These are phyloP conservation scores for Aspergillus heteromorphus DNA, from an alignment of 495 filamentous ascomycete genomes.

Conservation along the genomic window DNA sequence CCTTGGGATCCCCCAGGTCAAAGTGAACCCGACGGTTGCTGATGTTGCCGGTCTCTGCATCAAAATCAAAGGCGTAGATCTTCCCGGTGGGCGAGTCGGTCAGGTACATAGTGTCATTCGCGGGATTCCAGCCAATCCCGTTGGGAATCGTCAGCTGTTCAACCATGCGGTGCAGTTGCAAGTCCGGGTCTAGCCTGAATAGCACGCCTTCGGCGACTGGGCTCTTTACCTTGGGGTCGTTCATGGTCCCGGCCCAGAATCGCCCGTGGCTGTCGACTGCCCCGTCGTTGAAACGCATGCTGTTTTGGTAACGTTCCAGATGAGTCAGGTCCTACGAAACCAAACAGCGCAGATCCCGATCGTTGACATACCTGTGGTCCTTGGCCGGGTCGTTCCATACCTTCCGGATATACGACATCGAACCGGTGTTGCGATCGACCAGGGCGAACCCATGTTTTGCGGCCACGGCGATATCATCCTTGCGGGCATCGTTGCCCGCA, in stretches of 20 bases:
- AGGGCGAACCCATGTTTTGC: slow-evolving; percentile 78
- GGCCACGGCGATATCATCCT: slow-evolving; percentile 64
- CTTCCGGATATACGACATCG: slow-evolving; percentile 55
- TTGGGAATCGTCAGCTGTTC: slow-evolving; percentile 77
- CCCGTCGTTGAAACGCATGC: slow-evolving; percentile 73
- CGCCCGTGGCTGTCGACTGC: slow-evolving; percentile 73
- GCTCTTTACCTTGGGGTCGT: slow-evolving; percentile 51
- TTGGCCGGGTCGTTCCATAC: slow-evolving; percentile 48
- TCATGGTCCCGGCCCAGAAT: slow-evolving; percentile 90
- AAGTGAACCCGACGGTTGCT: slow-evolving; percentile 57
- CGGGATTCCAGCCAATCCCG: slow-evolving; percentile 67
- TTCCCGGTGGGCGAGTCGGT: slow-evolving; percentile 68
- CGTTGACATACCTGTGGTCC: slow-evolving; percentile 37
- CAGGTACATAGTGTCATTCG: slow-evolving; percentile 76
- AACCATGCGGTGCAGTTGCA: slow-evolving; percentile 54
- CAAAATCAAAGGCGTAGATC: slow-evolving; percentile 73
- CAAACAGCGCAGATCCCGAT: neutral
- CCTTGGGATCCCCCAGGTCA: slow-evolving; percentile 41
- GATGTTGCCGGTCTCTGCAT: slow-evolving; percentile 54
- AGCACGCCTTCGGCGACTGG: slow-evolving; percentile 46
- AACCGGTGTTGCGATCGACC: slow-evolving; percentile 61
- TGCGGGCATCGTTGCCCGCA: slow-evolving; percentile 53
- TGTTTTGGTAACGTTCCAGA: slow-evolving; percentile 19
- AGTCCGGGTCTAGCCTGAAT: slow-evolving; percentile 60
- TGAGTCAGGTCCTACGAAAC: slow-evolving; percentile 12